These are phyloP conservation scores for Populus tremula DNA, from an alignment of 345 rosid species.

Conservation along the genomic window DNA sequence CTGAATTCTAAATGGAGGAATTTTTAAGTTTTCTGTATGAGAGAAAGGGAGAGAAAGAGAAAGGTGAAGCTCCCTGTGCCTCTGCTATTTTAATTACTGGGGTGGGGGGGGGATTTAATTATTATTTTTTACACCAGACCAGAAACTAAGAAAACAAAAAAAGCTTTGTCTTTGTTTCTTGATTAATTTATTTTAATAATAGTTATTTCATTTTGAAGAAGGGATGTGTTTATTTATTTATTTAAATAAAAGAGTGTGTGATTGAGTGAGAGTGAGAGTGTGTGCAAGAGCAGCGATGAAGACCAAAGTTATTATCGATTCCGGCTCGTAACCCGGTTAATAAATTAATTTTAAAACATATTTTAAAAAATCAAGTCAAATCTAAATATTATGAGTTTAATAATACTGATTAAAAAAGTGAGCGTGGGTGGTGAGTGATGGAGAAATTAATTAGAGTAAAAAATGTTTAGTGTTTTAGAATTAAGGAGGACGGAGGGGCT, in stretches of 20 bases:
- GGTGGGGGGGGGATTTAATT: background rate
- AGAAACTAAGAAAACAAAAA: background rate
- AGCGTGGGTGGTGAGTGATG: background rate
- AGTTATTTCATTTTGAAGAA: too few relatives aligned
- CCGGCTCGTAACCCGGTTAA: too few relatives aligned
- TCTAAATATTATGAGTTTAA: too few relatives aligned
- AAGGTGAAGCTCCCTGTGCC: conserved; percentile 29
- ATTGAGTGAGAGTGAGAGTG: too few relatives aligned
- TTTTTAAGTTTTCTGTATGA: background rate
- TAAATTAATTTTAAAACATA: too few relatives aligned
- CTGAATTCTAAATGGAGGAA: conserved; percentile 34
- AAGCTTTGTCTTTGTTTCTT: background rate
- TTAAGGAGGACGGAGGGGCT: background rate
- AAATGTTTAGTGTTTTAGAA: too few relatives aligned
- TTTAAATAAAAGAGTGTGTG: too few relatives aligned
- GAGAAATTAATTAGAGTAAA: background rate
- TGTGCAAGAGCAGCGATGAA: too few relatives aligned
- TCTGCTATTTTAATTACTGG: conserved; percentile 1
- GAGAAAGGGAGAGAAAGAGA: conserved; percentile 31
- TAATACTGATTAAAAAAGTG: background rate
- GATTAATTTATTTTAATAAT: background rate
- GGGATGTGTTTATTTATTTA: background rate
- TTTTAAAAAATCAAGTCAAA: too few relatives aligned
- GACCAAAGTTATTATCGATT: too few relatives aligned
- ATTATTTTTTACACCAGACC: background rate